These are phyloP conservation scores for Aphanomyces euteiches DNA, from an alignment of 352 stramenopile genomes.

Conservation along the genomic window DNA sequence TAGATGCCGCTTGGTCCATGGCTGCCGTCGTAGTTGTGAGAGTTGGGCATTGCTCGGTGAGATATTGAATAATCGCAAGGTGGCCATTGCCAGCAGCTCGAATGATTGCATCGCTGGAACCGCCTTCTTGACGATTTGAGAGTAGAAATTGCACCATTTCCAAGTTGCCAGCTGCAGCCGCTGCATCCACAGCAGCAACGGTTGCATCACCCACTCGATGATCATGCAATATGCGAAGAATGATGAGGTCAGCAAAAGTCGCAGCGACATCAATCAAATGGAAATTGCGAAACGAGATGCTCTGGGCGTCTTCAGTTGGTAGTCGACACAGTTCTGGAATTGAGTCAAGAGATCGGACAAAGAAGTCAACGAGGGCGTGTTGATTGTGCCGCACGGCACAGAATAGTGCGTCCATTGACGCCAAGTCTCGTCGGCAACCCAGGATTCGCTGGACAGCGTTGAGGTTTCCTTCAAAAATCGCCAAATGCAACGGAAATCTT, in stretches of 20 bases:
- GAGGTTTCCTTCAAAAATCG: constrained; percentile 28
- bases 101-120: not conserved
- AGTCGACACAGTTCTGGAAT: not conserved
- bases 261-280: constrained; percentile 13
- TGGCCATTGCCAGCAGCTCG: not conserved
- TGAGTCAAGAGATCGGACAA: not conserved
- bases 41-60: not conserved
- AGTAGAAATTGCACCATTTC: constrained; percentile 14
- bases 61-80: not conserved
- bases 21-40: not conserved
- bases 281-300: constrained; percentile 2
- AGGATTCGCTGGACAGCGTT: not conserved
- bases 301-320: not conserved
- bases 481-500: constrained; percentile 21
- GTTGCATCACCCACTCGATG: not conserved
- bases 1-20: not conserved
- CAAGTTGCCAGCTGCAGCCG: not conserved
- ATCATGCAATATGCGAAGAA: constrained; percentile 15
- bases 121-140: constrained; percentile 1
- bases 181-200: not conserved
- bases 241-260: not conserved
- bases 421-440: not conserved
- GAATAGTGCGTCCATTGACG: constrained; percentile 8
- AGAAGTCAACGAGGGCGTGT: not conserved
- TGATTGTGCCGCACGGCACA: not conserved